A percentile compares a stretch with the other conserved stretches of the same genome.
These are phyloP conservation scores for Moricandia arvensis DNA, from an alignment of 345 rosid species.

Conservation along the genomic window DNA sequence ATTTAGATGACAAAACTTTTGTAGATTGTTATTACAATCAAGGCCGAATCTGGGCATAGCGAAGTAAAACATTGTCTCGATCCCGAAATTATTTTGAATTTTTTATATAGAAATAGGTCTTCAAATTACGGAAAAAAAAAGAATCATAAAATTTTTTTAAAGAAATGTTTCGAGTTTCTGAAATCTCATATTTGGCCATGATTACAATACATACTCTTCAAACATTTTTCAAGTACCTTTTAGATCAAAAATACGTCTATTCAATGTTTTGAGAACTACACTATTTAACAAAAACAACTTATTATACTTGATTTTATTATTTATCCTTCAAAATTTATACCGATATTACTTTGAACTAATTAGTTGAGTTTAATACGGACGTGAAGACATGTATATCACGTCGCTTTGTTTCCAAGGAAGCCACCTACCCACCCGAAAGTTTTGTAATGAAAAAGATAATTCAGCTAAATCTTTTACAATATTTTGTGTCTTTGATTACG, in stretches of 20 bases:
- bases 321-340: background rate
- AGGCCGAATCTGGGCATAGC: too few relatives aligned
- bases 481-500: background rate
- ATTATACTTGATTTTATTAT: background rate
- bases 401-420: constrained; percentile 31
- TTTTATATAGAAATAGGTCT: too few relatives aligned
- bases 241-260: background rate
- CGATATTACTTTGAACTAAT: background rate
- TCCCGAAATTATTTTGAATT: too few relatives aligned
- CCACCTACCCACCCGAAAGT: constrained; percentile 9
- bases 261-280: background rate
- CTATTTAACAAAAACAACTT: background rate
- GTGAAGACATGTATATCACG: constrained; percentile 35
- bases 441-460: constrained; percentile 24
- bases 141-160: too few relatives aligned
- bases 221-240: background rate
- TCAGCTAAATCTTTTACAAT: constrained; percentile 17
- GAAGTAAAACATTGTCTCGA: too few relatives aligned
- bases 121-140: too few relatives aligned
- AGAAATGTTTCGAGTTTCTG: too few relatives aligned
- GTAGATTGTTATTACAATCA: background rate
- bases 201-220: too few relatives aligned
- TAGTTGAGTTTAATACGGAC: constrained; percentile 9
- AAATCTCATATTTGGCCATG: too few relatives aligned
- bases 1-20: background rate